Base-by-base conservation (phyloP, 768 basidiomycete genomes). In the Boletus eberwhitei region DNA sequence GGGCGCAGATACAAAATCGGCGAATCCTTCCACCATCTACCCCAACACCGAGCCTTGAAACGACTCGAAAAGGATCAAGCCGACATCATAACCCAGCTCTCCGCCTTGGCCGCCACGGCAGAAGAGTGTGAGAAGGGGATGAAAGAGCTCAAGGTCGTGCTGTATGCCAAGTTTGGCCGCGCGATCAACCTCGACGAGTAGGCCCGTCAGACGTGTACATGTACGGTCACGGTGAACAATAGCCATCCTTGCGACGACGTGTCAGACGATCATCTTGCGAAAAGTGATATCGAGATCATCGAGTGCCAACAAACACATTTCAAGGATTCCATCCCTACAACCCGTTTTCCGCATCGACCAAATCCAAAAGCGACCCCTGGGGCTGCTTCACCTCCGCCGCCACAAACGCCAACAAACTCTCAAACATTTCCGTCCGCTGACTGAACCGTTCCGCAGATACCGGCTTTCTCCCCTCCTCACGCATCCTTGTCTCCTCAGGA, bases 181-280 rank as follows among this genome's bases (percentile, higher is more conserved):
- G 88, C 93, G 37, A 96, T 96, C 72, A 97, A 97, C 70, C 81
- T 97, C 43, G 93, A 96, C 68, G 90, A 90, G 66, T 88, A 66
- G 49, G 46, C 12, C 9, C 35, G 14, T 35, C 24, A 12, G 16
- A 21, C 5, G 14, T 45, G 58, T 55, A 57, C 24, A 38, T 35
- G 50, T 26, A 32, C 7, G 21, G 37, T 16, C 39, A n/a, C 26
- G 19, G 3, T 19, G 11, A 21, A 52, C 49, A 4, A 32, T 32
- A 34, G 19, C 14, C n/a, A 17, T 45, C 40, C 13, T 46, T 19
- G 34, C 24, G 13, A 29, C 19, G 6, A 24, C 34, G 16, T 24
- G 8, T 12, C n/a, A 19, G 17, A 12, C 35, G 47, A 26, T 26
- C n/a, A 26, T 24, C 17, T 47, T 17, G 45, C 22, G 8, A 46